Percentiles rank a stretch among this genome's conserved stretches.
Evolutionary conservation across 1,139 yeast genomes (phyloP).

Genomic region (Candida tetrigidarum): DNA sequence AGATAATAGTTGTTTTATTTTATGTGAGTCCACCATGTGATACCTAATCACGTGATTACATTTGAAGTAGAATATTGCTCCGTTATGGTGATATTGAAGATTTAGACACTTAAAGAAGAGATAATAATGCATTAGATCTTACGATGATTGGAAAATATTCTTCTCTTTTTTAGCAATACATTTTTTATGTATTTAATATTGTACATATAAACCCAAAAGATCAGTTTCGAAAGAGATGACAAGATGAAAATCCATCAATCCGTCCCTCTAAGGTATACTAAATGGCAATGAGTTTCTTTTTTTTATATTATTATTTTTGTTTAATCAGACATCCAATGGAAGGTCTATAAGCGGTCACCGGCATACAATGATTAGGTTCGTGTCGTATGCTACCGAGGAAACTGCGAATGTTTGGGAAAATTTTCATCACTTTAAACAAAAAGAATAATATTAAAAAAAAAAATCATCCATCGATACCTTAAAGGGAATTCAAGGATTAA

Average conservation of each 20-base stretch:
- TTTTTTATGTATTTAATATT: neutral
- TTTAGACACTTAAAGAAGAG: no score
- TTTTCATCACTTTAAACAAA: constrained; percentile 66
- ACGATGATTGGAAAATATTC: no score
- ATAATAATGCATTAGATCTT: no score
- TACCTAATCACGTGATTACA: no score
- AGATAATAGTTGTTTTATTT: no score
- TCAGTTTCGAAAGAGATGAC: no score
- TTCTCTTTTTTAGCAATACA: neutral
- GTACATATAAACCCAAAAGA: no score
- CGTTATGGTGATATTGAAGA: no score
- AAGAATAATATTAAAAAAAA: neutral
- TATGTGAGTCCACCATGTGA: neutral
- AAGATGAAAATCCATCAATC: neutral
- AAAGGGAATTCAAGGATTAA: no score
- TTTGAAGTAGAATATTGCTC: no score
- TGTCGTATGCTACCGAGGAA: constrained; percentile 87
- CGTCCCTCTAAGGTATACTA: neutral
- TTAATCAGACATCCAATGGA: constrained; percentile 70
- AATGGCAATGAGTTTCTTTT: neutral
- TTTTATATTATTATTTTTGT: no score
- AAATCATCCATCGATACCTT: no score
- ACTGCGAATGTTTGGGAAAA: constrained; percentile 84
- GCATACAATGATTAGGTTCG: constrained; percentile 78
- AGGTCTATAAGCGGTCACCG: constrained; percentile 79